phyloP scores from a whole-genome alignment of 768 basidiomycete species.

The Panellus pusillus region DNA sequence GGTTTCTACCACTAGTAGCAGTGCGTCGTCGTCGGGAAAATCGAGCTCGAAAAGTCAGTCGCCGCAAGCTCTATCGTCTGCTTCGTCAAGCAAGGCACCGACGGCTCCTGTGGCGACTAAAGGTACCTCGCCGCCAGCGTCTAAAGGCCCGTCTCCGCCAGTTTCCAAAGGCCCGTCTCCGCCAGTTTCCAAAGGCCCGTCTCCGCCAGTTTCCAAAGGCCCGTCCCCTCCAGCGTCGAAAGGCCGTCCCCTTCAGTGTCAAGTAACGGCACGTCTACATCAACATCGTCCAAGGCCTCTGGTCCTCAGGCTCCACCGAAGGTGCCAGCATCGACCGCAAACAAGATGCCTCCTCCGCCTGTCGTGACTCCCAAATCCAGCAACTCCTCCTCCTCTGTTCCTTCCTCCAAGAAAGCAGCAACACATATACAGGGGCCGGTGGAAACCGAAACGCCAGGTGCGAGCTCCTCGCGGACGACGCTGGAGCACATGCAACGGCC shows the following conservation, averaged over 20 bases:
- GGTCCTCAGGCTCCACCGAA: background rate
- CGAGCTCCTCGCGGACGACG: conserved; percentile 22
- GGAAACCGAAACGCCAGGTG: conserved; percentile 18
- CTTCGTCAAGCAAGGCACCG: too few species aligned
- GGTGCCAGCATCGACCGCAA: background rate
- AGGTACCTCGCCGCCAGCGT: background rate
- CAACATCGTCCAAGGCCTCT: background rate
- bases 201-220: background rate
- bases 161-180: background rate
- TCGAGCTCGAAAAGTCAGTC: too few species aligned
- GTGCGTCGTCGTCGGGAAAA: too few species aligned
- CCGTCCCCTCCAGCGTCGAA: background rate
- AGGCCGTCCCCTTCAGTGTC: background rate
- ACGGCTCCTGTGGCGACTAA: too few species aligned
- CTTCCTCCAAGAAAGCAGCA: conserved; percentile 11
- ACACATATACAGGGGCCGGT: conserved; percentile 4
- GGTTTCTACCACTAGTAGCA: too few species aligned
- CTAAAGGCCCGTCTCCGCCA: background rate
- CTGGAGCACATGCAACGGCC: conserved; percentile 23
- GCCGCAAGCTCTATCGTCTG: too few species aligned
- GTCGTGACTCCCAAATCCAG: conserved; percentile 6
- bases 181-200: background rate
- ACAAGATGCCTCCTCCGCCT: background rate
- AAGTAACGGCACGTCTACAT: background rate
- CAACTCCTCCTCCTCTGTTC: conserved; percentile 2